Percentiles rank a stretch among this genome's conserved stretches.
phyloP scores from a whole-genome alignment of 1,284 basidiomycete genomes.

The Ceratobasidium sp. region DNA sequence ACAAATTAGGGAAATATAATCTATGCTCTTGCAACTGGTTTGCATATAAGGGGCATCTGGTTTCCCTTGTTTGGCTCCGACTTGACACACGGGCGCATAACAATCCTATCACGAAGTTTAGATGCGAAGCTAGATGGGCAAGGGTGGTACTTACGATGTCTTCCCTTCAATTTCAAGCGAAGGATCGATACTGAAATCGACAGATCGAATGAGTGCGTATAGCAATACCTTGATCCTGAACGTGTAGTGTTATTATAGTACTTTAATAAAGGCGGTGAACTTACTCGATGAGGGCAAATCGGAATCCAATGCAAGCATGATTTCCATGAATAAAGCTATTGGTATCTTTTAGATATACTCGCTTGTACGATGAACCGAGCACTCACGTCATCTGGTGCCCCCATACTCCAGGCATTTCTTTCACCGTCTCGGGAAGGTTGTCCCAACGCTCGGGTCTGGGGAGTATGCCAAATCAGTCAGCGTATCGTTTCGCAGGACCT shows the following conservation, averaged over 20 bases:
- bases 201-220: conserved; percentile 22
- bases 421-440: conserved; percentile 34
- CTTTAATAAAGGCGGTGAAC: not conserved
- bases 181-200: conserved; percentile 35
- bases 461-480: not conserved
- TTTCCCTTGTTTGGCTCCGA: conserved; percentile 21
- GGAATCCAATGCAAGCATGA: conserved; percentile 21
- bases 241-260: not conserved
- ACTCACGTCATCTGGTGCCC: conserved; percentile 38
- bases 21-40: not conserved
- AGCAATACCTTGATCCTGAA: conserved; percentile 34
- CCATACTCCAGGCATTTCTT: conserved; percentile 45
- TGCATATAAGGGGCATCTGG: conserved; percentile 37
- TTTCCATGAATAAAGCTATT: conserved; percentile 8
- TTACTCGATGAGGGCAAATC: conserved; percentile 32
- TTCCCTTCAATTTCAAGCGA: conserved; percentile 14
- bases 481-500: not conserved
- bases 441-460: conserved; percentile 49
- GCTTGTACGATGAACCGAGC: not conserved
- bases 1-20: too few species aligned
- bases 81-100: conserved; percentile 40
- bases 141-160: not conserved
- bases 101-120: conserved; percentile 18
- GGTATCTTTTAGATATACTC: not conserved
- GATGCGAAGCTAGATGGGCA: not conserved